Percentiles rank a stretch among this genome's conserved stretches.
Conservation (phyloP, 2,329 filamentous ascomycete genomes). For the Arachnomyces sp. region DNA sequence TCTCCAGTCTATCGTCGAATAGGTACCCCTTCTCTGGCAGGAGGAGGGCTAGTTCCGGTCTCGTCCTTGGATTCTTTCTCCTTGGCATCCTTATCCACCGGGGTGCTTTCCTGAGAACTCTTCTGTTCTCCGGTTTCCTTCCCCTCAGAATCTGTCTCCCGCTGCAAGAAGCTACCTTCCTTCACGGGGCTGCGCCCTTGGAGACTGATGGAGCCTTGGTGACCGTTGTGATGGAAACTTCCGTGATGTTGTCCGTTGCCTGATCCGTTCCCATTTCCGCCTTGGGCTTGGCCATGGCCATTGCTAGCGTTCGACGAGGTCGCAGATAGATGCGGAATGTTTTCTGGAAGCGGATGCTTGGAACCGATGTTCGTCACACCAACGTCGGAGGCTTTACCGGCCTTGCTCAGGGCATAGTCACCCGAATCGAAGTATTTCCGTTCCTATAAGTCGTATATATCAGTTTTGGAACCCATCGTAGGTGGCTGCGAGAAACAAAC, state of each 20-base stretch:
- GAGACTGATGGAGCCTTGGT: constrained; percentile 31
- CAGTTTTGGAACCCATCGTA: background rate
- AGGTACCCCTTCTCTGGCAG: constrained; percentile 48
- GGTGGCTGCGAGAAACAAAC: constrained; percentile 28
- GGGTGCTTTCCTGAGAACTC: constrained; percentile 41
- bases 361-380: constrained; percentile 90
- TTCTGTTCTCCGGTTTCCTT: constrained; percentile 18
- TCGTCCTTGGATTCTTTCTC: constrained; percentile 18
- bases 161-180: constrained; percentile 78
- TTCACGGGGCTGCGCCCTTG: constrained; percentile 75
- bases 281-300: background rate
- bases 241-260: constrained; percentile 4
- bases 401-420: constrained; percentile 94
- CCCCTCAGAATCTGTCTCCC: constrained; percentile 63
- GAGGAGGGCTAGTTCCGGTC: constrained; percentile 39
- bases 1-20: constrained; percentile 47
- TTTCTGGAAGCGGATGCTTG: constrained; percentile 88
- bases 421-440: constrained; percentile 98
- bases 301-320: constrained; percentile 41
- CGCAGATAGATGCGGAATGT: constrained; percentile 81
- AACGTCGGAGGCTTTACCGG: constrained; percentile 88
- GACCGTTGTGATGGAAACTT: constrained; percentile 19
- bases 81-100: constrained; percentile 34
- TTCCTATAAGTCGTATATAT: constrained; percentile 46
- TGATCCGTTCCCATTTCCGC: constrained; percentile 10